These are phyloP conservation scores for Corynascus novoguineensis DNA, from an alignment of 495 filamentous ascomycete species.

Conservation along the genomic window DNA sequence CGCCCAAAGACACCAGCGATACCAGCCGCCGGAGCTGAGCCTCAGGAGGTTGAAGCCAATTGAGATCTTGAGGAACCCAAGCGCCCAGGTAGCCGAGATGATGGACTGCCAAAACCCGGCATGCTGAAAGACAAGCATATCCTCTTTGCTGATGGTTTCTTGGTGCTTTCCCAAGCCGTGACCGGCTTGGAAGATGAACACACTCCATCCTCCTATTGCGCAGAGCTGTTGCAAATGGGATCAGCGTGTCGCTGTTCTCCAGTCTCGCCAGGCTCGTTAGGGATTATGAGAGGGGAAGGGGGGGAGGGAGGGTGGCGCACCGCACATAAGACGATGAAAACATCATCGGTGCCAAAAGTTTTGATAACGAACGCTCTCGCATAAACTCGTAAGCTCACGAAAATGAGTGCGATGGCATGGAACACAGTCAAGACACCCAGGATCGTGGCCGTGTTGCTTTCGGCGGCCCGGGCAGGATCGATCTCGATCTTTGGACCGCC, in stretches of 20 bases:
- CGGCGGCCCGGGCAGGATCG: slow-evolving; percentile 9
- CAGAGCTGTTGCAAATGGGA: background rate
- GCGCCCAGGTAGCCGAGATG: slow-evolving; percentile 27
- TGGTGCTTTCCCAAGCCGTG: slow-evolving; percentile 38
- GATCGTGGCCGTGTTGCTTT: slow-evolving; percentile 10
- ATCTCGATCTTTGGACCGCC: background rate
- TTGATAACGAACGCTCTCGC: slow-evolving; percentile 2
- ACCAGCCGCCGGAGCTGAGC: slow-evolving; percentile 15
- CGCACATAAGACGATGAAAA: slow-evolving; percentile 2
- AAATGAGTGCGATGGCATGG: background rate
- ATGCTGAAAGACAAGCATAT: slow-evolving; percentile 28
- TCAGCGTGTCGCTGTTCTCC: background rate
- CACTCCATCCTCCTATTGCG: slow-evolving; percentile 5
- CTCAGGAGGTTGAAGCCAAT: slow-evolving; percentile 27
- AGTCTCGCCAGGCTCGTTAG: no score
- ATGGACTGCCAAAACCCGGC: slow-evolving; percentile 32
- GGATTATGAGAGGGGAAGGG: no score
- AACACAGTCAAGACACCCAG: background rate
- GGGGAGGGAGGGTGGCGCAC: slow-evolving; percentile 5
- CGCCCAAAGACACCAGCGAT: slow-evolving; percentile 15
- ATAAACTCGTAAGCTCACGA: background rate
- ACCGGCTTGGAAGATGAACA: slow-evolving; percentile 21
- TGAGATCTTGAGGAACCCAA: slow-evolving; percentile 39
- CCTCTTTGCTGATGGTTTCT: slow-evolving; percentile 20
- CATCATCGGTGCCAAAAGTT: slow-evolving; percentile 10